Evolutionary conservation across 345 rosid genomes (phyloP).

Genomic region (Ricinus communis): DNA sequence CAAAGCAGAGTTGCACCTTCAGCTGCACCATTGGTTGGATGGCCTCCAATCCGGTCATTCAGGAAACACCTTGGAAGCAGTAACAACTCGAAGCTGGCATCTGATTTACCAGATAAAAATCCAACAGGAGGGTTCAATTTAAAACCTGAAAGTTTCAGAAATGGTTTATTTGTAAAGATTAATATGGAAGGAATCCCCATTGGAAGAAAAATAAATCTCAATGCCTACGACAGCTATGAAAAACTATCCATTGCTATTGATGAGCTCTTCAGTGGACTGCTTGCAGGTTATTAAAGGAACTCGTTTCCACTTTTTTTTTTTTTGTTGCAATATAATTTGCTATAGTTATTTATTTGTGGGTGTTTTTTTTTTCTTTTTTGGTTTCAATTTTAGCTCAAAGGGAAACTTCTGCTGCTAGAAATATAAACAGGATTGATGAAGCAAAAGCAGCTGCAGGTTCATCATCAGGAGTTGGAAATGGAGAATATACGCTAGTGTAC

Average conservation of each 20-base stretch:
- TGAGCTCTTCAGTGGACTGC: constrained; percentile 44
- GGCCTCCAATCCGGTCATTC: constrained; percentile 51
- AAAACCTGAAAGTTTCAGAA: constrained; percentile 13
- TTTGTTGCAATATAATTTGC: neutral
- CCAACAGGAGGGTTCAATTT: constrained; percentile 13
- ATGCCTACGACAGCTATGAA: constrained; percentile 44
- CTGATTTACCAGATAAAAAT: constrained; percentile 7
- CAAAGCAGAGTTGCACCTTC: constrained; percentile 32
- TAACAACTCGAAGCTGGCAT: constrained; percentile 14
- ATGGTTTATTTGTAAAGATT: constrained; percentile 38
- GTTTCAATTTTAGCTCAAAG: constrained; percentile 18
- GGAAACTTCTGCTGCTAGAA: constrained; percentile 11
- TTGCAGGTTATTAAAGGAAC: constrained; percentile 31
- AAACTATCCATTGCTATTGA: constrained; percentile 44
- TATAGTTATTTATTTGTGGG: neutral
- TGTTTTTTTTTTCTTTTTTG: neutral
- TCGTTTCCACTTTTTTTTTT: no score
- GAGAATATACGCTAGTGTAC: constrained; percentile 42
- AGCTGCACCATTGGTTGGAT: constrained; percentile 35
- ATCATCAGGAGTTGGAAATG: constrained; percentile 7
- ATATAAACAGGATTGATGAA: neutral
- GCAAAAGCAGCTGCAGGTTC: neutral
- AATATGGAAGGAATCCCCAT: constrained; percentile 53
- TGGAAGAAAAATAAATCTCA: constrained; percentile 48
- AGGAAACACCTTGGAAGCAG: constrained; percentile 37